Percentiles rank a stretch among this genome's conserved stretches.
Conservation (phyloP, 495 filamentous ascomycete species). For the Xylaria cubensis region DNA sequence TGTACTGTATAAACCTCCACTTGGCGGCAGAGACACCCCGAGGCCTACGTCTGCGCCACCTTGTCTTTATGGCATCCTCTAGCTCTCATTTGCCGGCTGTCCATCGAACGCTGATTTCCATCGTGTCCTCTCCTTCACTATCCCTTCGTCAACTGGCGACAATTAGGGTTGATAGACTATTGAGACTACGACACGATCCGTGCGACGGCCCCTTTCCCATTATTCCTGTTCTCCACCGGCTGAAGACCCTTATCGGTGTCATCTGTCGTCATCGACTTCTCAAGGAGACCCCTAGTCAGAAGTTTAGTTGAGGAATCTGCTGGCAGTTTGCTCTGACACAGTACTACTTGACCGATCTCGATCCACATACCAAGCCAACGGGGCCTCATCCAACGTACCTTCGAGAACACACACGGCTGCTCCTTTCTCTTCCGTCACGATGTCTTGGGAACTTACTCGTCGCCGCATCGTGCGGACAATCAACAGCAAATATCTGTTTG, state of each 20-base stretch:
- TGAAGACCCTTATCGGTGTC: constrained; percentile 30
- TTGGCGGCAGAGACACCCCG: background rate
- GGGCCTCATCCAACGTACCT: constrained; percentile 10
- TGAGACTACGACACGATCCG: background rate
- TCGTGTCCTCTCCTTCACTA: background rate
- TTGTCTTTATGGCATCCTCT: too few species aligned
- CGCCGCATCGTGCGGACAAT: constrained; percentile 69
- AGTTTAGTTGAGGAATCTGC: constrained; percentile 1
- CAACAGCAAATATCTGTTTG: constrained; percentile 81
- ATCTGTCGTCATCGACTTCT: constrained; percentile 27
- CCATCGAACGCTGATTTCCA: background rate
- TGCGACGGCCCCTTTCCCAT: constrained; percentile 11
- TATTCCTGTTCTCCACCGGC: constrained; percentile 34
- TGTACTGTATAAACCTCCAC: background rate
- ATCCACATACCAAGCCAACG: constrained; percentile 18
- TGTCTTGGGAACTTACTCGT: constrained; percentile 64
- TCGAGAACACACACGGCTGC: background rate
- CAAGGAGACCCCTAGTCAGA: background rate
- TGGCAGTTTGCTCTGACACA: background rate
- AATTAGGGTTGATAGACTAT: background rate
- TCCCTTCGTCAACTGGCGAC: background rate
- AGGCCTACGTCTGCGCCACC: background rate
- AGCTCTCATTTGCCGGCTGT: too few species aligned
- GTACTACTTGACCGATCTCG: background rate
- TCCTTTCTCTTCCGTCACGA: constrained; percentile 36